Percentiles rank a stretch among this genome's conserved stretches.
phyloP scores from a whole-genome alignment of 768 basidiomycete species.

The Xanthoconium purpureum region DNA sequence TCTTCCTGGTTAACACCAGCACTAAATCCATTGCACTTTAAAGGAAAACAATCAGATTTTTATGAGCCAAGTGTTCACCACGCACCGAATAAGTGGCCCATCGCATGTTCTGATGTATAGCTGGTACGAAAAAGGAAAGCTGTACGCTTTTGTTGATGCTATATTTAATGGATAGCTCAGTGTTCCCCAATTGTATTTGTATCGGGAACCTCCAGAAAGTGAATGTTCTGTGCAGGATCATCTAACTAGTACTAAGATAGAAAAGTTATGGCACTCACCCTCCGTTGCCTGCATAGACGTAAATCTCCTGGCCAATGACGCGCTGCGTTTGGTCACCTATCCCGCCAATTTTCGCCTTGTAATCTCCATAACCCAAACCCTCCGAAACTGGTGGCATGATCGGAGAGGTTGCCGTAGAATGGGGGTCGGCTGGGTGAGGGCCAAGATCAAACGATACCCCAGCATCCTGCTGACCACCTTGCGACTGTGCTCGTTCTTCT shows the following conservation, averaged over 20 bases:
- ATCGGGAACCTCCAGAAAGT: conserved; percentile 96
- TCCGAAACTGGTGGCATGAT: conserved; percentile 6
- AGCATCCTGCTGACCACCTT: conserved; percentile 27
- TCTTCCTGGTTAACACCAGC: conserved; percentile 87
- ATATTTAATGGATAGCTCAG: conserved; percentile 79
- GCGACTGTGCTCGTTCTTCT: conserved; percentile 30
- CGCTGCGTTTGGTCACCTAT: conserved; percentile 38
- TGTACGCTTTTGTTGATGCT: conserved; percentile 76
- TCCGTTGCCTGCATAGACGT: conserved; percentile 56
- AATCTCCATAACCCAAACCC: conserved; percentile 4
- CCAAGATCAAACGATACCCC: conserved; percentile 49
- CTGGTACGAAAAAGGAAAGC: conserved; percentile 83
- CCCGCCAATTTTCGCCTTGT: conserved; percentile 18
- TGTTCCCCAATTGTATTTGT: conserved; percentile 65
- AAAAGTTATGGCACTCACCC: conserved; percentile 39
- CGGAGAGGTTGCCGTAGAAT: conserved; percentile 43
- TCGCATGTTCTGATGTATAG: conserved; percentile 76
- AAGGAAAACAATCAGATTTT: not conserved
- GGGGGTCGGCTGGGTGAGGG: conserved; percentile 74
- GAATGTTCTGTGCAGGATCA: conserved; percentile 53
- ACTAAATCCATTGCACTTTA: conserved; percentile 84
- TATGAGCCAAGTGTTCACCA: conserved; percentile 7
- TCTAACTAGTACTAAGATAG: not conserved
- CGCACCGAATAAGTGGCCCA: conserved; percentile 86
- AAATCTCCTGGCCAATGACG: conserved; percentile 66